Percentiles rank a stretch among this genome's conserved stretches.
These are phyloP conservation scores for Hypoxylon sp. DNA, from an alignment of 2,329 filamentous ascomycete genomes.

Conservation along the genomic window DNA sequence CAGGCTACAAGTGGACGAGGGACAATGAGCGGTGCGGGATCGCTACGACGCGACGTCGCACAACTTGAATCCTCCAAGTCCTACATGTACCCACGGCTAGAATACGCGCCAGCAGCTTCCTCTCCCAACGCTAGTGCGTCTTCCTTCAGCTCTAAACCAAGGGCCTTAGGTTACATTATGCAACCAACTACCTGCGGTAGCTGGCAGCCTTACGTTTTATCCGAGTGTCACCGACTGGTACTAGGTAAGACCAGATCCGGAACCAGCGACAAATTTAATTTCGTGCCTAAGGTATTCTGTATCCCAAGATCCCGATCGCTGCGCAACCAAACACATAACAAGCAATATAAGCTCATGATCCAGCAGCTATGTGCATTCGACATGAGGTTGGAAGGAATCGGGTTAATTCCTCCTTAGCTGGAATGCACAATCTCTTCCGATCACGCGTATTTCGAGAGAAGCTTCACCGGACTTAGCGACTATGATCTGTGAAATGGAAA, in stretches of 20 bases:
- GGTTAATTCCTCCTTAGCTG: background rate
- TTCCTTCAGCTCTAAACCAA: slow-evolving; percentile 16
- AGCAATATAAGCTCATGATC: slow-evolving; percentile 2
- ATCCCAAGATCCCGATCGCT: slow-evolving; percentile 2
- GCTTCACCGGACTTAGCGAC: background rate
- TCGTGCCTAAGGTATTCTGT: background rate
- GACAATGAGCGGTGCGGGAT: slow-evolving; percentile 27
- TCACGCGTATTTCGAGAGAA: background rate
- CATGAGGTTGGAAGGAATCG: background rate
- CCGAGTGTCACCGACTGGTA: slow-evolving; percentile 5
- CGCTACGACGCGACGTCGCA: slow-evolving; percentile 32
- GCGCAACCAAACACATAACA: slow-evolving; percentile 6
- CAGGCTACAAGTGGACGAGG: slow-evolving; percentile 4
- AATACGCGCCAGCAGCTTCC: slow-evolving; percentile 14
- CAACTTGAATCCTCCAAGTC: slow-evolving; percentile 37
- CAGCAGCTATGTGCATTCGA: slow-evolving; percentile 2
- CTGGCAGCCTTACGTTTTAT: slow-evolving; percentile 12
- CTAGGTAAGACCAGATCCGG: background rate
- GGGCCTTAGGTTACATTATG: background rate
- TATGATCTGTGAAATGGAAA: slow-evolving; percentile 1
- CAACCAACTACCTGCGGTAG: slow-evolving; percentile 9
- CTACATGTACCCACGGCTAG: slow-evolving; percentile 29
- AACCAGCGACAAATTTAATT: background rate
- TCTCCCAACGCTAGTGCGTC: slow-evolving; percentile 13
- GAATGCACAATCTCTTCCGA: slow-evolving; percentile 1